Percentiles rank a stretch among this genome's conserved stretches.
phyloP scores from a whole-genome alignment of 805 yeast genomes.

The Metschnikowia picachoensis region DNA sequence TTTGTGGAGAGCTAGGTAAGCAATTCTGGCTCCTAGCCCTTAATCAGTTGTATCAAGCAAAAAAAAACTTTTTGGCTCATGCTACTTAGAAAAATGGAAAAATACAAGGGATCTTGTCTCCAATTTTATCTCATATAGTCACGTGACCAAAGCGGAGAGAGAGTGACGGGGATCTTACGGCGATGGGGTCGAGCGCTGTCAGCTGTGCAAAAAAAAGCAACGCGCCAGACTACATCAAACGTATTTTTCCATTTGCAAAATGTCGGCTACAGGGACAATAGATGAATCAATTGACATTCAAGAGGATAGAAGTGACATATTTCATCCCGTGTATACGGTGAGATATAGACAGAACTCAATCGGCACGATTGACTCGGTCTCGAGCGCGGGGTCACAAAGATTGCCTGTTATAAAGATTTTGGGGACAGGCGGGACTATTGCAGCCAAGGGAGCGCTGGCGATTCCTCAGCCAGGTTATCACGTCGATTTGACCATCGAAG shows the following conservation, averaged over 20 bases:
- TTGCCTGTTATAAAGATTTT: slow-evolving; percentile 43
- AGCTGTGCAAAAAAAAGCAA: too few relatives aligned
- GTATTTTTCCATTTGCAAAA: not conserved
- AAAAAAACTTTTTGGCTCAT: too few relatives aligned
- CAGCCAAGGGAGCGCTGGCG: slow-evolving; percentile 46
- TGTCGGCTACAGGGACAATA: not conserved
- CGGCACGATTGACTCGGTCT: slow-evolving; percentile 17
- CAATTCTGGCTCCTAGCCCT: too few relatives aligned
- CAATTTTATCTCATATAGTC: too few relatives aligned
- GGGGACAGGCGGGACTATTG: slow-evolving; percentile 61
- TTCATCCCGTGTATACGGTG: slow-evolving; percentile 33
- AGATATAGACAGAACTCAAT: slow-evolving; percentile 34
- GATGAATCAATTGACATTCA: slow-evolving; percentile 18
- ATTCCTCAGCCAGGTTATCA: slow-evolving; percentile 53
- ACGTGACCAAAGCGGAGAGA: too few relatives aligned
- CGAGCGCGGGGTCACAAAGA: slow-evolving; percentile 14
- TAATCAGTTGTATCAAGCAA: too few relatives aligned
- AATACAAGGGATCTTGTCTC: too few relatives aligned
- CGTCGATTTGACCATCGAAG: slow-evolving; percentile 43
- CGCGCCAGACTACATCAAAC: too few relatives aligned
- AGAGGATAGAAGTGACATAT: slow-evolving; percentile 24
- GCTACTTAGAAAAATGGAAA: too few relatives aligned
- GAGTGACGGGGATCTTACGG: too few relatives aligned
- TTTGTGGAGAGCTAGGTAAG: too few relatives aligned
- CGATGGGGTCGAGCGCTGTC: too few relatives aligned